Percentiles rank a stretch among this genome's conserved stretches.
Evolutionary conservation across 495 filamentous ascomycete species (phyloP).

Genomic region (Cudoniella acicularis): DNA sequence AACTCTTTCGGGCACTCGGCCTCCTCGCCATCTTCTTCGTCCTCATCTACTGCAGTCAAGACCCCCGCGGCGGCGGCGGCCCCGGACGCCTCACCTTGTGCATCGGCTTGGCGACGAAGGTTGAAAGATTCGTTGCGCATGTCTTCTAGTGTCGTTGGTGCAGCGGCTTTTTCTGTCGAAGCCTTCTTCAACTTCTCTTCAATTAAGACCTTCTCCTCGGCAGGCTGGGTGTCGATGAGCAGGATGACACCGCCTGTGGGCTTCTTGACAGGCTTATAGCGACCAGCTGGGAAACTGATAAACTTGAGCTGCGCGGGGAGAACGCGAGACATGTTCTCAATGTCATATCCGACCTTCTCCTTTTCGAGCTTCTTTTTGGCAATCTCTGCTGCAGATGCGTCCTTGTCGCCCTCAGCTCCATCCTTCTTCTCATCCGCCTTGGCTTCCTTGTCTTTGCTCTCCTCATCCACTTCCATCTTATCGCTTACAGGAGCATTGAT

Average conservation of each 20-base stretch:
- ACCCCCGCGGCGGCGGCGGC: constrained; percentile 66
- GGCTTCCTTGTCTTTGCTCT: constrained; percentile 58
- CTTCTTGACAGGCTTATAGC: constrained; percentile 94
- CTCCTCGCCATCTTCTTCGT: constrained; percentile 78
- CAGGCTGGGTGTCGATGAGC: constrained; percentile 78
- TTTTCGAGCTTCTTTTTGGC: constrained; percentile 85
- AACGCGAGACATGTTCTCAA: constrained; percentile 96
- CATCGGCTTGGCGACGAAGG: constrained; percentile 20
- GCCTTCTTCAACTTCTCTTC: constrained; percentile 77
- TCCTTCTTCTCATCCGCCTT: constrained; percentile 58
- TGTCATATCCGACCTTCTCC: constrained; percentile 92
- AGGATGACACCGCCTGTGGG: constrained; percentile 90
- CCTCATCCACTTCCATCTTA: constrained; percentile 90
- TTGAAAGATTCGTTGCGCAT: constrained; percentile 23
- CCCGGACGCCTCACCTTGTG: constrained; percentile 32
- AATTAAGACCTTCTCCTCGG: constrained; percentile 71
- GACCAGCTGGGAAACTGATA: constrained; percentile 80
- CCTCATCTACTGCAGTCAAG: constrained; percentile 80
- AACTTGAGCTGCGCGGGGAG: constrained; percentile 92
- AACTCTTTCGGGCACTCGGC: constrained; percentile 78
- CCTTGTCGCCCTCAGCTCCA: constrained; percentile 56
- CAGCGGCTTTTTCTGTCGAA: constrained; percentile 33
- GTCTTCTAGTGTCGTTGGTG: constrained; percentile 23
- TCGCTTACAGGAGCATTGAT: constrained; percentile 61
- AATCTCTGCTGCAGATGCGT: constrained; percentile 43